Percentiles rank a stretch among this genome's conserved stretches.
phyloP scores from a whole-genome alignment of 371 early-diverging fungal genomes.

The Syncephalastrum racemosum region DNA sequence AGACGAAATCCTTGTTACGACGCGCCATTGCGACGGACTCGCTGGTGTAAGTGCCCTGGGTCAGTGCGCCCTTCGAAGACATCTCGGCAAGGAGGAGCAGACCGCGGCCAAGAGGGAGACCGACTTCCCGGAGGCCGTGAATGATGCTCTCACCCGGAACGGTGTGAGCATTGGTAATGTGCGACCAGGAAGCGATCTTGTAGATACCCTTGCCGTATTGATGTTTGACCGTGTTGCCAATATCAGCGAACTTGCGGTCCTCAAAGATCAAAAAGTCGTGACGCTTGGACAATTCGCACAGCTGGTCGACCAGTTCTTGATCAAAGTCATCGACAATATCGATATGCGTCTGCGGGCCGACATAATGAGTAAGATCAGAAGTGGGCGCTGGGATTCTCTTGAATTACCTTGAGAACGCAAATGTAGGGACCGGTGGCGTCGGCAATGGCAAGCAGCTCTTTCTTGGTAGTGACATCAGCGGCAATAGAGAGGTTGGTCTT shows the following conservation, averaged over 20 bases:
- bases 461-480: slow-evolving; percentile 87
- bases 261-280: slow-evolving; percentile 96
- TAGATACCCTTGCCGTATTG: slow-evolving; percentile 92
- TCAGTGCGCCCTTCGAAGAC: slow-evolving; percentile 90
- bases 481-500: slow-evolving; percentile 89
- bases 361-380: slow-evolving; percentile 1
- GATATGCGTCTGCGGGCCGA: slow-evolving; percentile 78
- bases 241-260: slow-evolving; percentile 97
- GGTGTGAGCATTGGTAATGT: slow-evolving; percentile 93
- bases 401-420: slow-evolving; percentile 86
- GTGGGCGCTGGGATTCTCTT: neutral
- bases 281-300: slow-evolving; percentile 72
- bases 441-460: slow-evolving; percentile 83
- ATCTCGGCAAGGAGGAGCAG: slow-evolving; percentile 94
- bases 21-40: slow-evolving; percentile 88
- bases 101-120: slow-evolving; percentile 78
- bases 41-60: slow-evolving; percentile 77
- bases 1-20: slow-evolving; percentile 83
- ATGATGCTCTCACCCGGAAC: slow-evolving; percentile 97
- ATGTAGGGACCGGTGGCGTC: slow-evolving; percentile 91
- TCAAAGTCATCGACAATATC: slow-evolving; percentile 95
- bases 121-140: slow-evolving; percentile 84
- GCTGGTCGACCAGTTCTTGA: slow-evolving; percentile 69
- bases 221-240: slow-evolving; percentile 91
- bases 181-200: slow-evolving; percentile 92